A percentile compares a stretch with the other conserved stretches of the same genome.
Conservation (phyloP, 2,329 filamentous ascomycete genomes). For the Alternaria burnsii region DNA sequence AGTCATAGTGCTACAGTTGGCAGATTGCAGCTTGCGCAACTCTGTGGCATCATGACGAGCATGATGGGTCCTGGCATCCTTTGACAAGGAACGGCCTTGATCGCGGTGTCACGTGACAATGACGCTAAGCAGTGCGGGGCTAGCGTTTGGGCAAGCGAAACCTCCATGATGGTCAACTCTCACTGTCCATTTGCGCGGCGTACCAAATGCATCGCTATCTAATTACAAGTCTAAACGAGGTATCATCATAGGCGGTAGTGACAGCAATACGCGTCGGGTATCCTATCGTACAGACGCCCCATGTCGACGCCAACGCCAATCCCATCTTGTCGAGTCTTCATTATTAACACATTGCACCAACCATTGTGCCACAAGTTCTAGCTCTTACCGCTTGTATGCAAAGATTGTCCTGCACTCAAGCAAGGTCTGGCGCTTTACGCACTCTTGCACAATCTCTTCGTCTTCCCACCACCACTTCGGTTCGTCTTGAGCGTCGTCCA, state of each 20-base stretch:
- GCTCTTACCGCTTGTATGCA: constrained; percentile 41
- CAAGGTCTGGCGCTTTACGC: constrained; percentile 45
- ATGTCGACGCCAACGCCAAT: background rate
- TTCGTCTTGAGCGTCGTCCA: constrained; percentile 41
- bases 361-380: background rate
- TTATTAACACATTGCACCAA: background rate
- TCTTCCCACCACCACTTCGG: constrained; percentile 53
- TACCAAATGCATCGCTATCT: background rate
- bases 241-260: constrained; percentile 6
- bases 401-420: constrained; percentile 50
- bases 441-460: constrained; percentile 48
- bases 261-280: constrained; percentile 21
- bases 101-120: constrained; percentile 12
- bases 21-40: background rate
- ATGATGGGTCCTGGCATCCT: background rate
- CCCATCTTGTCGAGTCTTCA: background rate
- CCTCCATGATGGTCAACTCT: background rate
- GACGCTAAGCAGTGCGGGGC: background rate
- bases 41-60: background rate
- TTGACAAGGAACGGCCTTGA: background rate
- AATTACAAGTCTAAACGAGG: background rate
- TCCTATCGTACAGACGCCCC: constrained; percentile 8
- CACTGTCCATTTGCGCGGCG: background rate
- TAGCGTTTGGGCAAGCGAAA: background rate
- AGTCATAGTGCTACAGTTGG: background rate